A percentile compares a stretch with the other conserved stretches of the same genome.
These are phyloP conservation scores for Fusarium agapanthi DNA, from an alignment of 2,329 filamentous ascomycete genomes.

Conservation along the genomic window DNA sequence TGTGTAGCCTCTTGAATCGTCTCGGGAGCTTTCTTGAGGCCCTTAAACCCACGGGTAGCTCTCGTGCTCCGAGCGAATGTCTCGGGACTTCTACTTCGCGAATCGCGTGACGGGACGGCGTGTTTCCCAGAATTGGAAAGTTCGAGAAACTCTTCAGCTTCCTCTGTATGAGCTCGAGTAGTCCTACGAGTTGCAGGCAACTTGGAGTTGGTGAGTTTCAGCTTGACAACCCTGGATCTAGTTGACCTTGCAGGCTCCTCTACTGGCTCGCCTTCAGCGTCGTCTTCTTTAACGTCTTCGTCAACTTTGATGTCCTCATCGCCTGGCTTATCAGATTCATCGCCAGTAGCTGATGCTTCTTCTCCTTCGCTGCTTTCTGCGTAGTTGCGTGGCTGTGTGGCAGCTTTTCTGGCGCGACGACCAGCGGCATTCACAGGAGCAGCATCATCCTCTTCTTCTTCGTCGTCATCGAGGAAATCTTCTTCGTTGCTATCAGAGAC, in stretches of 20 bases:
- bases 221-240: slow-evolving; percentile 54
- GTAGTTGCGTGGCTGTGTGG: slow-evolving; percentile 57
- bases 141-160: slow-evolving; percentile 64
- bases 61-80: slow-evolving; percentile 53
- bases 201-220: slow-evolving; percentile 53
- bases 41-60: slow-evolving; percentile 61
- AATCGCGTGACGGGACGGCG: slow-evolving; percentile 57
- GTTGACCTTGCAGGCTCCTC: slow-evolving; percentile 38
- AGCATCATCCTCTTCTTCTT: slow-evolving; percentile 57
- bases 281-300: slow-evolving; percentile 40
- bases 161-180: slow-evolving; percentile 64
- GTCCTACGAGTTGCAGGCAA: slow-evolving; percentile 52
- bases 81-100: slow-evolving; percentile 66
- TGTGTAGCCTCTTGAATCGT: slow-evolving; percentile 63
- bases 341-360: slow-evolving; percentile 46
- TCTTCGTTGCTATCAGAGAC: slow-evolving; percentile 62
- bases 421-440: slow-evolving; percentile 57
- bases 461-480: slow-evolving; percentile 58
- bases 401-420: slow-evolving; percentile 58
- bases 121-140: slow-evolving; percentile 70
- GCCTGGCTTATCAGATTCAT: slow-evolving; percentile 41
- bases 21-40: slow-evolving; percentile 57
- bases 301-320: slow-evolving; percentile 40
- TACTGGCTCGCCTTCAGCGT: slow-evolving; percentile 35
- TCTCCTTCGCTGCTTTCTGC: slow-evolving; percentile 57